Conservation (phyloP, 108 stramenopile species). For the Pseudonitzschia multistriata region DNA sequence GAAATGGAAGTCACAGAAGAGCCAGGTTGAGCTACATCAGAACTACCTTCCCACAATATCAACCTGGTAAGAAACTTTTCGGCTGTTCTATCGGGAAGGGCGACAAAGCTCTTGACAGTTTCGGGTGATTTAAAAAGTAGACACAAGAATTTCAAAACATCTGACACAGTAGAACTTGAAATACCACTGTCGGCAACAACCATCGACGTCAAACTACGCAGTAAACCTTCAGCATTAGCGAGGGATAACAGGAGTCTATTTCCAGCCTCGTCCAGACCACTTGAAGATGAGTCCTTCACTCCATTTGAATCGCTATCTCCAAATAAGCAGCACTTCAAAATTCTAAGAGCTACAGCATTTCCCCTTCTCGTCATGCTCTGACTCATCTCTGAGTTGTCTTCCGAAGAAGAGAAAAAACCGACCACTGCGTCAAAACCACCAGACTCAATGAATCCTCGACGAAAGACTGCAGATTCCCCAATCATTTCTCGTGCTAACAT, state of each 20-base stretch:
- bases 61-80: constrained; percentile 75
- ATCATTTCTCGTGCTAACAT: constrained; percentile 40
- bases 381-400: constrained; percentile 41
- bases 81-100: constrained; percentile 59
- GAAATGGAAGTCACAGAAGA: constrained; percentile 44
- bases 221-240: constrained; percentile 54
- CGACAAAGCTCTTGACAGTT: constrained; percentile 55
- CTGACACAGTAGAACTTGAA: constrained; percentile 69
- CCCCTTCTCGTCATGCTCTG: constrained; percentile 75
- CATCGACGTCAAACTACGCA: constrained; percentile 72
- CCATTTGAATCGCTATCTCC: constrained; percentile 25
- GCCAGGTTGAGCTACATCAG: constrained; percentile 31
- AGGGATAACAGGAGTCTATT: constrained; percentile 53
- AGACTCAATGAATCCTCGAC: constrained; percentile 76
- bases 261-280: constrained; percentile 53
- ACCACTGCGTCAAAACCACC: constrained; percentile 91
- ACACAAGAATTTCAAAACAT: constrained; percentile 66
- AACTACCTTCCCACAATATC: constrained; percentile 68
- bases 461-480: constrained; percentile 52
- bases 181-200: constrained; percentile 74
- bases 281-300: too few species aligned
- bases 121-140: constrained; percentile 59
- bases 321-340: constrained; percentile 81
- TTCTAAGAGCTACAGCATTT: constrained; percentile 80
- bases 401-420: constrained; percentile 64